phyloP scores from a whole-genome alignment of 2,329 filamentous ascomycete genomes.

The Talaromyces sp. region DNA sequence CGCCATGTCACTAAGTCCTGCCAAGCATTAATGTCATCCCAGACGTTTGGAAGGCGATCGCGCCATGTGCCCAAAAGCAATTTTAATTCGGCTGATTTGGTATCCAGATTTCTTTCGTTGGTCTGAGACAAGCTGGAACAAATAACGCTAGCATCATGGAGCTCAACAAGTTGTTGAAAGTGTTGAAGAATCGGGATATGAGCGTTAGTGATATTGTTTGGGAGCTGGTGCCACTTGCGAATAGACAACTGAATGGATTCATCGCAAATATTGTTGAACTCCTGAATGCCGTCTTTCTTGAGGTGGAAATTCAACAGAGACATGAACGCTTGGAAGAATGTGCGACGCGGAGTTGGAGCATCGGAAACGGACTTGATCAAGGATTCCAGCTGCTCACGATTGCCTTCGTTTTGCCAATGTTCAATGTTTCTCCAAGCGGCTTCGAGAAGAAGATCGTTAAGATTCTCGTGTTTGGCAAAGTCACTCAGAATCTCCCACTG shows the following conservation, averaged over 20 bases:
- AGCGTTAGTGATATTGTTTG: conserved; percentile 84
- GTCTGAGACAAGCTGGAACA: conserved; percentile 85
- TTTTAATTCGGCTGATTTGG: conserved; percentile 93
- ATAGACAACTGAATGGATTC: conserved; percentile 97
- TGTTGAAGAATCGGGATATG: conserved; percentile 94
- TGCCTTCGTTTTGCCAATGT: conserved; percentile 82
- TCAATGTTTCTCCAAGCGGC: conserved; percentile 94
- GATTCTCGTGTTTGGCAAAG: conserved; percentile 97
- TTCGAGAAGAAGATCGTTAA: conserved; percentile 91
- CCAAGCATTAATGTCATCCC: conserved; percentile 99
- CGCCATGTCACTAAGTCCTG: conserved; percentile 99
- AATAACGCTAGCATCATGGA: conserved; percentile 96
- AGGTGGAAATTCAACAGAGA: conserved; percentile 88
- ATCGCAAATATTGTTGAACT: conserved; percentile 87
- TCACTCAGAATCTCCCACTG: conserved; percentile 98
- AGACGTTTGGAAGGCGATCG: conserved; percentile 90
- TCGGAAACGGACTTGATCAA: conserved; percentile 98
- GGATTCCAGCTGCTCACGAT: conserved; percentile 81
- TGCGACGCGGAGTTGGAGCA: conserved; percentile 83
- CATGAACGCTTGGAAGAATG: conserved; percentile 99
- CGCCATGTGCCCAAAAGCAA: conserved; percentile 90
- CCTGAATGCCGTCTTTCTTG: conserved; percentile 70
- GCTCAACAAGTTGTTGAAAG: conserved; percentile 94
- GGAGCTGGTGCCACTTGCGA: conserved; percentile 98
- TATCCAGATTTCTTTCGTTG: conserved; percentile 76